phyloP scores from a whole-genome alignment of 805 yeast species.

The Kockiozyma suomiensis region DNA sequence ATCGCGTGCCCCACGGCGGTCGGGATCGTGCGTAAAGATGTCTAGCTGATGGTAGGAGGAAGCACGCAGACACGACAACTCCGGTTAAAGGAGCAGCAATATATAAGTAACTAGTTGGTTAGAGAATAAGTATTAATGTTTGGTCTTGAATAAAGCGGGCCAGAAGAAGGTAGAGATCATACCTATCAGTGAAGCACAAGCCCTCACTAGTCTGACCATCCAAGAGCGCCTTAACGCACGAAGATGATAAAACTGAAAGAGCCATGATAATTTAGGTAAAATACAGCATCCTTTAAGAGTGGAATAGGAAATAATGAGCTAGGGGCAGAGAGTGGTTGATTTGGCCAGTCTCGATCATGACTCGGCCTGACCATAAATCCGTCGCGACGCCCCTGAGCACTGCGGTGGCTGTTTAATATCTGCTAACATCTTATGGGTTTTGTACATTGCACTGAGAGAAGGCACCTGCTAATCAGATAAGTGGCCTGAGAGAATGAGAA shows the following conservation, averaged over 20 bases:
- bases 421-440: no score
- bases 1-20: constrained; percentile 4
- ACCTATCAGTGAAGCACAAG: constrained; percentile 1
- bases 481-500: no score
- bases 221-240: not conserved
- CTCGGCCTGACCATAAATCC: no score
- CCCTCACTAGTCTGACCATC: not conserved
- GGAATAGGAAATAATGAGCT: not conserved
- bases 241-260: not conserved
- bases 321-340: no score
- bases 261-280: not conserved
- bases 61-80: not conserved
- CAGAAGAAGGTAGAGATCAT: not conserved
- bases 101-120: not conserved
- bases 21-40: not conserved
- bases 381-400: no score
- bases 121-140: no score
- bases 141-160: no score
- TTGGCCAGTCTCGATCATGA: no score
- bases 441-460: no score
- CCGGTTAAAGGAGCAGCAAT: not conserved
- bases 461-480: no score
- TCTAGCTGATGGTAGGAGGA: not conserved
- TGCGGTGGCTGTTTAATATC: no score
- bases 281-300: no score